Evolutionary conservation across 345 rosid species (phyloP), one percentile per base, ranked within the genome.

Genomic region (Boechera retrofracta): DNA sequence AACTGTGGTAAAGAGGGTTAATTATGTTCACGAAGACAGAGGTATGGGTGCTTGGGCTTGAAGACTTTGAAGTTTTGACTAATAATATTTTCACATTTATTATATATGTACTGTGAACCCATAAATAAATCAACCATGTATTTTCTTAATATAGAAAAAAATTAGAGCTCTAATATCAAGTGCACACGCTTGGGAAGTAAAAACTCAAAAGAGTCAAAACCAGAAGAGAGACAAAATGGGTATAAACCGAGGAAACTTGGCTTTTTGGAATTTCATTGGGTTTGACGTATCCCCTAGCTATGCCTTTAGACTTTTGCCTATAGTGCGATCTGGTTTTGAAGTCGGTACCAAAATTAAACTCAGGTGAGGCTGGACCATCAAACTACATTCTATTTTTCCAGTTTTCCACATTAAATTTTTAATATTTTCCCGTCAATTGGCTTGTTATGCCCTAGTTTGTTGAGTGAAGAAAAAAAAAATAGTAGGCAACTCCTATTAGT

Each of bases 151-250:
- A 35, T 42, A 32, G 0, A 58, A 47, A 52, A 16, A 35, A 5
- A 54, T 5, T 5, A 44, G 42, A 73, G 69, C 52, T 67, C 70
- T 42, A 53, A 69, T 10, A 73, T 55, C 78, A 73, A 79, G 71
- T 79, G 82, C 74, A 79, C 82, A 79, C 82, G 82, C 54, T 73
- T 68, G 78, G 82, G 78, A 67, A 67, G 74, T 60, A 49, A 73
- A 78, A 78, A 51, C 26, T 18, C 10, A 73, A 72, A 73, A 73
- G 65, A 68, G 82, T 79, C 82, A 73, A 79, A 67, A 73, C 74
- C 53, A 53, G 24, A 72, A 63, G 67, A 64, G 64, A 78, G 82
- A 79, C 82, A 79, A 79, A 79, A 73, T 73, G 82, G 74, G 78
- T 60, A 60, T 67, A 53, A 79, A 79, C 38, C 82, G 74, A 79